Evolutionary conservation across 2,329 filamentous ascomycete genomes (phyloP), one percentile per base, ranked within the genome.

Genomic region (Berkeleyomyces rouxiae): DNA sequence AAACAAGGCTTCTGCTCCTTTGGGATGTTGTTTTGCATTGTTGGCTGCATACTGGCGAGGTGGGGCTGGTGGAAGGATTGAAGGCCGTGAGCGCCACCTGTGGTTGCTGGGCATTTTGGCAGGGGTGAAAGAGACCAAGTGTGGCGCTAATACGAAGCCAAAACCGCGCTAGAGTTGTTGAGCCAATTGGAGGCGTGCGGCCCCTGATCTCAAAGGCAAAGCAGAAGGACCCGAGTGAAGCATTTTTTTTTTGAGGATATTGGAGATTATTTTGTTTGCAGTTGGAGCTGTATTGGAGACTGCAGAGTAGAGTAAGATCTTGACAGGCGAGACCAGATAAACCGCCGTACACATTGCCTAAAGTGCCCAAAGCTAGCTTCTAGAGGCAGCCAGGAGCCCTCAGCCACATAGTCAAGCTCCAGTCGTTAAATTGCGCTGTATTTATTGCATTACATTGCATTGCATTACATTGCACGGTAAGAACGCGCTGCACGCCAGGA

Each of bases 71-170:
- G 9, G 3, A 13, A 13, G 42, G 7, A 11, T 7, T n/a, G 6
- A 4, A n/a, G 1, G 16, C 43, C 16, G 5, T n/a, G 43, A n/a
- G n/a, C 51, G 51, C 51, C 51, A 55, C 51, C 37, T 2, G 2
- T 39, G 7, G 51, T 55, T 55, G 51, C 51, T 55, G 39, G 11
- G 51, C 33, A 55, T 39, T n/a, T 13, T 13, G 2, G n/a, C 51
- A 55, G 51, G 51, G 51, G 33, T 55, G 6, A 10, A 55, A 55
- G 33, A 55, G 3, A 39, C 51, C 10, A 39, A 36, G 11, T 55
- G 51, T 55, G 51, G 51, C 51, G 51, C 51, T 55, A 55, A 55
- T 55, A 55, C 51, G 51, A 55, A 55, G 39, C 39, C 11, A 55
- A 55, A n/a, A 39, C 6, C 11, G 39, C 51, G 33, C 51, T 55